Evolutionary conservation across 805 yeast genomes (phyloP).

Genomic region (Cyberlindnera euphorbiiphila): DNA sequence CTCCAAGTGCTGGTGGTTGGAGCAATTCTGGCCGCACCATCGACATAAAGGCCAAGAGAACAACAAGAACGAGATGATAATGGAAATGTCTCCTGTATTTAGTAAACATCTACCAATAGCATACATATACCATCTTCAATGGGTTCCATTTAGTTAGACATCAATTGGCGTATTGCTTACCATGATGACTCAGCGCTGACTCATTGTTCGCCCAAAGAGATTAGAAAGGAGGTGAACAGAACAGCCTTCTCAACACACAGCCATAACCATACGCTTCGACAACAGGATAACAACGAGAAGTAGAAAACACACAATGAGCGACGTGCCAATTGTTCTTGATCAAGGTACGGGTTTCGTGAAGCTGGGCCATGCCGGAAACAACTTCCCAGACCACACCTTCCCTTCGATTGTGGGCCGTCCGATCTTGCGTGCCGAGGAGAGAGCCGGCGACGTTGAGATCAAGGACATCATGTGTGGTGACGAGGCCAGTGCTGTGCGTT

Average conservation of each 20-base stretch:
- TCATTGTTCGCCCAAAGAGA: no score
- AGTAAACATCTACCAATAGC: no score
- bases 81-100: no score
- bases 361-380: conserved; percentile 94
- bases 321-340: conserved; percentile 64
- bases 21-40: conserved; percentile 14
- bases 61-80: conserved; percentile 3
- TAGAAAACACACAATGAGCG: conserved; percentile 18
- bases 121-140: background rate
- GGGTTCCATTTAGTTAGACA: no score
- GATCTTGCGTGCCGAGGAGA: conserved; percentile 93
- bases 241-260: background rate
- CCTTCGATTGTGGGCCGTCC: conserved; percentile 98
- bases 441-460: conserved; percentile 70
- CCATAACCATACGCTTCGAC: background rate
- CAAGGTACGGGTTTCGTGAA: conserved; percentile 99
- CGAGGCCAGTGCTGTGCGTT: conserved; percentile 88
- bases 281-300: background rate
- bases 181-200: conserved; percentile 3
- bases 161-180: background rate
- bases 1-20: conserved; percentile 4
- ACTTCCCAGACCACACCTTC: conserved; percentile 94
- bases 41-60: conserved; percentile 20
- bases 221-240: conserved; percentile 9
- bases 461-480: conserved; percentile 97